Base-by-base conservation (phyloP, 2,329 filamentous ascomycete species). In the Ascochyta fabae region DNA sequence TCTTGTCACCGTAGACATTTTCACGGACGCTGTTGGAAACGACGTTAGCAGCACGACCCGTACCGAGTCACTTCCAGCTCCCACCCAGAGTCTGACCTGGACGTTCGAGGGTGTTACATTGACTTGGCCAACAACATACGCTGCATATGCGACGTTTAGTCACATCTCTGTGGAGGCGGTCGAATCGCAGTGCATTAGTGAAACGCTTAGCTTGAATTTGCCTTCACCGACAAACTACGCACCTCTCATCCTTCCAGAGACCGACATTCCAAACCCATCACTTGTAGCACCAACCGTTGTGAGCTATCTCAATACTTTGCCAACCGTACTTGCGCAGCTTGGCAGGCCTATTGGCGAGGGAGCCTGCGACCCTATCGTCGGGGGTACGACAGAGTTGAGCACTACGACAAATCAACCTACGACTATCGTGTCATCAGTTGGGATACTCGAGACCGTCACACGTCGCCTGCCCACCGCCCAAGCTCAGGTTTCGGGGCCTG, bases 291-390 rank as follows among this genome's bases (percentile, higher is more conserved):
- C 69, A 6, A 59, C 56, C 3, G 65, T 75, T 1, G 66, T 75
- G 2, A 29, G 35, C 1, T 75, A 74, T 43, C 60, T 75, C 3
- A 74, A 75, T 16, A 55, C 49, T 3, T 53, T 70, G 0, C 60
- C 68, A 1, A 73, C 70, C 0, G 67, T 75, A 2, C 41, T 59
- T 3, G 58, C 59, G 22, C 73, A 75, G 38, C 66, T 75, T 7
- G 71, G 69, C 3, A 24, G 51, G 3, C 24, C 63, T 0, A 74
- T 75, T 41, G 67, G 65, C 9, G 29, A 31, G 6, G 4, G 54
- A n/a, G 73, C 73, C 9, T 75, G 73, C 43, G 73, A 75, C 47
- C 73, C 72, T 1, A 52, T 73, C 4, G 56, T 61, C n/a, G 65
- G 65, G 3, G 29, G 43, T 13, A 54, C 55, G 0, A 34, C 26